Conservation (phyloP, 2,329 filamentous ascomycete species). For the Elsinoe arachidis region DNA sequence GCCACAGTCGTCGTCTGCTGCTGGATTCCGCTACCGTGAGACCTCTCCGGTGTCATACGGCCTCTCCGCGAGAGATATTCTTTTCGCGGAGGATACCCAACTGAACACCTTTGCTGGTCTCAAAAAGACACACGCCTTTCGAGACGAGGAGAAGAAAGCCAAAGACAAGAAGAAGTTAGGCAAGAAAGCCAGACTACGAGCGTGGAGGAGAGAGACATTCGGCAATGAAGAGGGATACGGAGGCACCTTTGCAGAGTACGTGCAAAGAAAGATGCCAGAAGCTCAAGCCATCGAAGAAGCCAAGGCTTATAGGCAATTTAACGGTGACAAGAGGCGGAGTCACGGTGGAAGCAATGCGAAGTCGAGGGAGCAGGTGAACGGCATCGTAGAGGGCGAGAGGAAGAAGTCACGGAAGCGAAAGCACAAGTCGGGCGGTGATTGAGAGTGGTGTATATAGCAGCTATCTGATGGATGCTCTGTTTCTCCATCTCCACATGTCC, state of each 20-base stretch:
- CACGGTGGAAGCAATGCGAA: neutral
- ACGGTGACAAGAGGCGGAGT: neutral
- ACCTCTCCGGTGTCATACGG: conserved; percentile 86
- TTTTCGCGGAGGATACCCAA: conserved; percentile 75
- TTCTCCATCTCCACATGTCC: neutral
- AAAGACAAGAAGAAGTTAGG: conserved; percentile 80
- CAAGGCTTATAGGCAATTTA: neutral
- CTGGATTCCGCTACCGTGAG: conserved; percentile 80
- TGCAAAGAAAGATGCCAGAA: conserved; percentile 20
- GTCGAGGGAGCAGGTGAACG: neutral
- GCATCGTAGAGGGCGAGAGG: conserved; percentile 2
- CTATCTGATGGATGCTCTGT: neutral
- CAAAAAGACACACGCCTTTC: conserved; percentile 88
- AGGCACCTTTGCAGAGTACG: conserved; percentile 33
- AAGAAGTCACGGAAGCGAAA: conserved; percentile 8
- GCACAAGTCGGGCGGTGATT: neutral
- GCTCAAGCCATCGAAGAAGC: conserved; percentile 20
- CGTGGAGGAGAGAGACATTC: conserved; percentile 71
- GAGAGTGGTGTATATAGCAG: neutral
- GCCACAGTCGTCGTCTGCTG: conserved; percentile 42
- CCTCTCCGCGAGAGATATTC: conserved; percentile 79
- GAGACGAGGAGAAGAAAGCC: conserved; percentile 80
- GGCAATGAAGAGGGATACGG: conserved; percentile 48
- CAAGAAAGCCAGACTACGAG: conserved; percentile 82
- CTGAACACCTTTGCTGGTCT: conserved; percentile 87